Conservation (phyloP, 108 stramenopile species). For the Conticribra weissflogii region DNA sequence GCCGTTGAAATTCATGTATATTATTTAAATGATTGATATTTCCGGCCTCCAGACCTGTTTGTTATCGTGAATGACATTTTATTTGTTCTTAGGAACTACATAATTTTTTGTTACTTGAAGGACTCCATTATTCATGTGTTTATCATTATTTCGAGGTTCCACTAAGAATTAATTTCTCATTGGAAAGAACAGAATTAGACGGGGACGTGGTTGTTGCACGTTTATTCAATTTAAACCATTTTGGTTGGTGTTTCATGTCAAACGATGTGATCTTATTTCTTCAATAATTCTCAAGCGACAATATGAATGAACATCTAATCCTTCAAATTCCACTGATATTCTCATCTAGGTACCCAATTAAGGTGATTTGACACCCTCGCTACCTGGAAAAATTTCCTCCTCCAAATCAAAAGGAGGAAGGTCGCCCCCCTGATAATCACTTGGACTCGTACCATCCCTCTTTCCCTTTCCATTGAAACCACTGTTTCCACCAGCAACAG, state of each 20-base stretch:
- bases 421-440: constrained; percentile 29
- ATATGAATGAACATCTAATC: neutral
- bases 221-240: neutral
- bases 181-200: too few relatives aligned
- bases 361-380: neutral
- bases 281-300: neutral
- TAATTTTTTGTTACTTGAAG: too few relatives aligned
- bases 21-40: too few relatives aligned
- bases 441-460: constrained; percentile 15
- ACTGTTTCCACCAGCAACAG: neutral
- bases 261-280: neutral
- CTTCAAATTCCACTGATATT: neutral
- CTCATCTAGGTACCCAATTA: neutral
- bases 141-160: too few relatives aligned
- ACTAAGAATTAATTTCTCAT: too few relatives aligned
- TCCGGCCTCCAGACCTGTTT: too few relatives aligned
- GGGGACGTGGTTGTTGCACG: too few relatives aligned
- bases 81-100: too few relatives aligned
- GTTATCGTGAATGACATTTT: too few relatives aligned
- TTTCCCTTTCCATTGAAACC: neutral
- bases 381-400: constrained; percentile 23
- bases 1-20: too few relatives aligned
- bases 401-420: constrained; percentile 33
- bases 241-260: neutral
- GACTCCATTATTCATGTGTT: too few relatives aligned